Evolutionary conservation across 2,329 filamentous ascomycete species (phyloP), one percentile per base, ranked within the genome.

Genomic region (Fusarium proliferatum): DNA sequence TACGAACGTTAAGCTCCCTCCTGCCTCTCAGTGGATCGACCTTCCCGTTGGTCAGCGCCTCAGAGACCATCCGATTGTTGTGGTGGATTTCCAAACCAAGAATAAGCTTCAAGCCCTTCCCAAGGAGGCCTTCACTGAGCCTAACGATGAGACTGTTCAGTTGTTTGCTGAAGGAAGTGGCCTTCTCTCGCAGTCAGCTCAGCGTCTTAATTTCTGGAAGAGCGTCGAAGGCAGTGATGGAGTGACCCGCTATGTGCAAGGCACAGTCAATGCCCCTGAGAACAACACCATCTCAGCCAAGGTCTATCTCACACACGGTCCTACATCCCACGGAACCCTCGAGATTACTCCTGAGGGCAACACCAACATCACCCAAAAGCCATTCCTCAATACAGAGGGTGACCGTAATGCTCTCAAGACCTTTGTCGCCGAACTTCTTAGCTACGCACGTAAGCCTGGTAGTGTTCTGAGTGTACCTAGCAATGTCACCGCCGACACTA

Each of bases 41-140:
- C 83, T 89, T 5, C 88, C 88, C 0, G 88, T 90, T 6, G 89
- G 88, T 5, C 84, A 88, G 73, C 88, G 88, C 69, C 80, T 90
- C 2, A 84, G 87, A 59, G 88, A 90, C 63, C 88, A 88, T 64
- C 82, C 84, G 63, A 85, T 86, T 62, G 57, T 74, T 16, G 69
- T 76, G 34, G 69, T 82, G 53, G 67, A 63, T 52, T 74, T 82
- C 61, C 64, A 78, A 23, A 79, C 77, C 58, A 81, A 78, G 64
- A 69, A 76, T 3, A 39, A 57, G 3, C 67, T 80, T 4, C 28
- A 28, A 3, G 74, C 70, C 45, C 77, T 79, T 5, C 52, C 70
- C 8, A 57, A 55, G 9, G 71, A 76, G 2, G 77, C 76, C 39
- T 82, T 76, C 51, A 79, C 78, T 6, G 58, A 61, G 43, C 80